Percentiles rank a stretch among this genome's conserved stretches.
phyloP scores from a whole-genome alignment of 2,329 filamentous ascomycete genomes.

The Aplosporella prunicola region DNA sequence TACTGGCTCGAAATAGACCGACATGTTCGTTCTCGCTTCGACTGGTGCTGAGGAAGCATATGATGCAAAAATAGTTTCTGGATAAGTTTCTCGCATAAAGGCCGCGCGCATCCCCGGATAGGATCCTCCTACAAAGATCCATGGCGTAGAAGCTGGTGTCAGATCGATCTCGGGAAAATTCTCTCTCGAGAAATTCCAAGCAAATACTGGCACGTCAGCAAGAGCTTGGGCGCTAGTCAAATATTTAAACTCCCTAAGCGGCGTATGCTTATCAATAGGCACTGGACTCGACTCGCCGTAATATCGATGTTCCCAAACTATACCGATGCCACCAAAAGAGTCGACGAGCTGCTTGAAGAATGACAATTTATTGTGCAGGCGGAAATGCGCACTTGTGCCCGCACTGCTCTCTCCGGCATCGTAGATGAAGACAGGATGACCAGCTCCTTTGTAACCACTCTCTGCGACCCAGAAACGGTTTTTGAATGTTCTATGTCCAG shows the following conservation, averaged over 20 bases:
- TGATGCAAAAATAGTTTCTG: slow-evolving; percentile 28
- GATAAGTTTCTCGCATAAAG: slow-evolving; percentile 30
- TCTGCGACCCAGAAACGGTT: slow-evolving; percentile 31
- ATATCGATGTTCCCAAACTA: slow-evolving; percentile 33
- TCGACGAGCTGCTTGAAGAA: slow-evolving; percentile 29
- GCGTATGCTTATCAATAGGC: slow-evolving; percentile 23
- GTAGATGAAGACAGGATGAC: slow-evolving; percentile 30
- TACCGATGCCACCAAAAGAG: slow-evolving; percentile 27
- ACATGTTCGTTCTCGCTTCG: slow-evolving; percentile 41
- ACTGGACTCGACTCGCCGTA: slow-evolving; percentile 33
- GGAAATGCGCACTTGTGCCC: slow-evolving; percentile 1
- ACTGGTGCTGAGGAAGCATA: slow-evolving; percentile 32
- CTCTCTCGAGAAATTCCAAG: slow-evolving; percentile 28
- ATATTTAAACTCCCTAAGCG: slow-evolving; percentile 25
- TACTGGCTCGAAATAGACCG: slow-evolving; percentile 42
- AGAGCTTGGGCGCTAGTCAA: slow-evolving; percentile 33
- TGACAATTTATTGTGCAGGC: slow-evolving; percentile 10
- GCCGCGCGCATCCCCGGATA: slow-evolving; percentile 31
- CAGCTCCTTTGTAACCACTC: slow-evolving; percentile 22
- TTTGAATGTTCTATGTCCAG: slow-evolving; percentile 22
- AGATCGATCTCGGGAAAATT: slow-evolving; percentile 25
- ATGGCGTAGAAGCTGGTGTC: slow-evolving; percentile 27
- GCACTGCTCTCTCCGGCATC: slow-evolving; percentile 29
- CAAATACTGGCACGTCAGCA: slow-evolving; percentile 33
- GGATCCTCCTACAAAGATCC: slow-evolving; percentile 30